Evolutionary conservation across 768 basidiomycete species (phyloP).

Genomic region (Boletus reticuloceps): DNA sequence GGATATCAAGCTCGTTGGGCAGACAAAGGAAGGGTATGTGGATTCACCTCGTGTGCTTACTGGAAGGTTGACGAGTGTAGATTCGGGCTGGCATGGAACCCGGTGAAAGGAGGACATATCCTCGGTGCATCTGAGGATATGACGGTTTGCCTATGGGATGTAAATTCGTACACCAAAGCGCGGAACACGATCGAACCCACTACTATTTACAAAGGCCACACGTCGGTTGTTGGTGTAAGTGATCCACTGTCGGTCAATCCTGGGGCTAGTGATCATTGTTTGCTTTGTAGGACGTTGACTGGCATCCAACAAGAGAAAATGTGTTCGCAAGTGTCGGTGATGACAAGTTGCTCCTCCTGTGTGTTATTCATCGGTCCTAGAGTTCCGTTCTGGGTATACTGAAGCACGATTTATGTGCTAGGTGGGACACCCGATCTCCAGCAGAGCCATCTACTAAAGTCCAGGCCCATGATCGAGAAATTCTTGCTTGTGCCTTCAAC

Average conservation of each 20-base stretch:
- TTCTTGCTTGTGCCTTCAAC: constrained; percentile 88
- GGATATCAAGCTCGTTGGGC: constrained; percentile 87
- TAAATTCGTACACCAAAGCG: constrained; percentile 81
- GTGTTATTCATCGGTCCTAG: constrained; percentile 29
- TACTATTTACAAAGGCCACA: constrained; percentile 82
- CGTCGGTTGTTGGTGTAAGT: constrained; percentile 87
- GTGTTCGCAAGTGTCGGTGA: constrained; percentile 95
- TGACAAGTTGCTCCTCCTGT: constrained; percentile 94
- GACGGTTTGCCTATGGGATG: constrained; percentile 96
- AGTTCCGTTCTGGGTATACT: not conserved
- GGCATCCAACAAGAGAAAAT: constrained; percentile 81
- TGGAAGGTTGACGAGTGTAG: constrained; percentile 39
- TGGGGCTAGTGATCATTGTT: not conserved
- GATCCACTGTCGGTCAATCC: not conserved
- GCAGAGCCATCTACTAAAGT: constrained; percentile 66
- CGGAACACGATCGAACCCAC: constrained; percentile 83
- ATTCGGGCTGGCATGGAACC: constrained; percentile 94
- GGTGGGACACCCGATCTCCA: constrained; percentile 89
- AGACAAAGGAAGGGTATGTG: constrained; percentile 87
- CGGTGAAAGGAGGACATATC: constrained; percentile 76
- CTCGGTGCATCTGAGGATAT: constrained; percentile 94
- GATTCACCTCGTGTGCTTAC: not conserved
- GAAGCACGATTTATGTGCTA: constrained; percentile 33
- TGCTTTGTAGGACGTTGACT: constrained; percentile 82
- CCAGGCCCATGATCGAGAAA: constrained; percentile 88